phyloP scores from a whole-genome alignment of 371 early-diverging fungal genomes.

The Rhizomucor pusillus region DNA sequence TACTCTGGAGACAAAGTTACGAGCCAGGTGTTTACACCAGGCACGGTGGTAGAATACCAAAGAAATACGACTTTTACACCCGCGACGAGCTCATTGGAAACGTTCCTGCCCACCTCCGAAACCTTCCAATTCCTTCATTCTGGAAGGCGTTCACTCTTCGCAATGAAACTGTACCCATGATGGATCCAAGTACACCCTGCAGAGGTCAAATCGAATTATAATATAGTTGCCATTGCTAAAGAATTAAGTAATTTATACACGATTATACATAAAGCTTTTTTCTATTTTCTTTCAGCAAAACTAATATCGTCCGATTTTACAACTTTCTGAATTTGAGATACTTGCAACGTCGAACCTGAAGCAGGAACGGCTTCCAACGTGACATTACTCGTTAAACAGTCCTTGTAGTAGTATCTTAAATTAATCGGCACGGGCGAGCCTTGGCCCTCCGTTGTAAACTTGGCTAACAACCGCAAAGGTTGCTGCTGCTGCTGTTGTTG shows the following conservation, averaged over 20 bases:
- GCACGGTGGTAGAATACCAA: conserved; percentile 30
- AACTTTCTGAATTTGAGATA: conserved; percentile 14
- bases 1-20: conserved; percentile 34
- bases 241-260: background rate
- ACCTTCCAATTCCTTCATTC: conserved; percentile 27
- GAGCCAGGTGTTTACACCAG: conserved; percentile 15
- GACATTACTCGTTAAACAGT: conserved; percentile 7
- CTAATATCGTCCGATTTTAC: conserved; percentile 11
- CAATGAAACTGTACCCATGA: conserved; percentile 33
- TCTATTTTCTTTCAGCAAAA: conserved; percentile 1
- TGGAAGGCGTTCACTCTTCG: conserved; percentile 40
- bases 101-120: conserved; percentile 32
- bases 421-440: conserved; percentile 9
- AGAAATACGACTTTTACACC: conserved; percentile 16
- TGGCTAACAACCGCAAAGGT: conserved; percentile 16
- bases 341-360: conserved; percentile 16
- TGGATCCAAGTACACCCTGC: conserved; percentile 20
- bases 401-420: conserved; percentile 14
- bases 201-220: conserved; percentile 1
- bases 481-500: background rate
- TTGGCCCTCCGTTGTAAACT: conserved; percentile 11
- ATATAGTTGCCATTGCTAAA: conserved; percentile 5
- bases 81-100: conserved; percentile 17
- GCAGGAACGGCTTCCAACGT: conserved; percentile 19
- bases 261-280: background rate